Conservation (phyloP, 208 protist species). For the Naegleria fowleri region DNA sequence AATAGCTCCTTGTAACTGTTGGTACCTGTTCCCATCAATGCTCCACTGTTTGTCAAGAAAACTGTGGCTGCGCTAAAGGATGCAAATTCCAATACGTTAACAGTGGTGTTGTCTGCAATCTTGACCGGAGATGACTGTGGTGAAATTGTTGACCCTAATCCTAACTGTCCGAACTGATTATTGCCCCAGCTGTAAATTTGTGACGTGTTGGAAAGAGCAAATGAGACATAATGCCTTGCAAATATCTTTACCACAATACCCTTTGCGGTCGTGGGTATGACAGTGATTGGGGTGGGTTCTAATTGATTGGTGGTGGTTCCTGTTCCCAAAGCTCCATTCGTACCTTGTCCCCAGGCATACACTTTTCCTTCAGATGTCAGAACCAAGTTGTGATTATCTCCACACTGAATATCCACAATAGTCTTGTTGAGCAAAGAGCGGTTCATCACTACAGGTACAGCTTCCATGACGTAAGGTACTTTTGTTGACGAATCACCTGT, state of each 20-base stretch:
- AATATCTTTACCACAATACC: neutral
- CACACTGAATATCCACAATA: neutral
- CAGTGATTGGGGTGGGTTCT: neutral
- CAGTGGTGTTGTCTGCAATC: neutral
- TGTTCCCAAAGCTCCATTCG: neutral
- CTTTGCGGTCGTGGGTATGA: neutral
- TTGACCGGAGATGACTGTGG: neutral
- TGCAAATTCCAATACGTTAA: neutral
- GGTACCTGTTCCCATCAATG: neutral
- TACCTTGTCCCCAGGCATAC: neutral
- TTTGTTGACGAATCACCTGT: neutral
- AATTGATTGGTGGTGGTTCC: neutral
- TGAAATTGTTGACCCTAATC: neutral
- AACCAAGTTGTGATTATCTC: neutral
- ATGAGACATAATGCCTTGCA: neutral
- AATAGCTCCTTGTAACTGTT: neutral
- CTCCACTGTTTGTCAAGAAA: neutral
- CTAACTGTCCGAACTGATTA: neutral
- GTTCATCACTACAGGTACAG: neutral
- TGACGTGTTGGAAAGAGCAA: neutral
- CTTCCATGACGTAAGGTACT: neutral
- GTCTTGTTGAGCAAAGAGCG: neutral
- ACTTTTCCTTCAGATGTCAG: neutral
- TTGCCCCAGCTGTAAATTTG: neutral
- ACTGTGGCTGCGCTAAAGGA: neutral